Base-by-base conservation (phyloP, 139 green algal genomes). In the Picochlorum sp. region DNA sequence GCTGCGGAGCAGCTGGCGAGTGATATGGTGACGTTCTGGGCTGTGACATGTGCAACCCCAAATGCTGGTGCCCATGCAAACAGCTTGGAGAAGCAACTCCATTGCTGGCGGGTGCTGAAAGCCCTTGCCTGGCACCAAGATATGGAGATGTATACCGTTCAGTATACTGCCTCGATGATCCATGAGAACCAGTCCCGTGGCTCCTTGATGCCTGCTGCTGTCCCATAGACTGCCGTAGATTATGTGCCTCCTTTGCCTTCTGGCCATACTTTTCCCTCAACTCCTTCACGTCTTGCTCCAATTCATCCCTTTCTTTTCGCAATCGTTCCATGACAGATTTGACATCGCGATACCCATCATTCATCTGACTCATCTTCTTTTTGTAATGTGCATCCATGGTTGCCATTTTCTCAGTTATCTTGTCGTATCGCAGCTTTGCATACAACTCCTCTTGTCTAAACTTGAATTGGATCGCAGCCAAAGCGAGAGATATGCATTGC, bases 231-330 rank as follows among this genome's bases (percentile, higher is more conserved):
- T 41, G 34, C 7, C 34, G 7, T 11, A 41, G 34, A 41, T 54
- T 54, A 21, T 21, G n/a, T 21, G 55, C 82, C 72, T 62, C 90
- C 83, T 73, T 73, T 11, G 81, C 57, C 62, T 91, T 90, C 47
- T 86, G 78, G 4, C 64, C 63, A 55, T 90, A 90, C 65, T 90
- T 90, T 50, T 88, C 73, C 59, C 79, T 73, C 49, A 90, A 66
- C 70, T 90, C 83, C 18, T 78, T 54, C 37, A 77, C 86, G 65
- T 87, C 84, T 18, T 20, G 18, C 15, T 59, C 18, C 20, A 59
- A 18, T 4, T 59, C 21, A 20, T 73, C 73, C 79, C 64, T 26
- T 85, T 65, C 30, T 72, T 69, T 38, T 82, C 59, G 57, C 77
- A 80, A 21, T 57, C 20, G n/a, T 74, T 54, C 68, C 68, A 26